phyloP scores from a whole-genome alignment of 2,329 filamentous ascomycete genomes.

The Aspergillus sp. region DNA sequence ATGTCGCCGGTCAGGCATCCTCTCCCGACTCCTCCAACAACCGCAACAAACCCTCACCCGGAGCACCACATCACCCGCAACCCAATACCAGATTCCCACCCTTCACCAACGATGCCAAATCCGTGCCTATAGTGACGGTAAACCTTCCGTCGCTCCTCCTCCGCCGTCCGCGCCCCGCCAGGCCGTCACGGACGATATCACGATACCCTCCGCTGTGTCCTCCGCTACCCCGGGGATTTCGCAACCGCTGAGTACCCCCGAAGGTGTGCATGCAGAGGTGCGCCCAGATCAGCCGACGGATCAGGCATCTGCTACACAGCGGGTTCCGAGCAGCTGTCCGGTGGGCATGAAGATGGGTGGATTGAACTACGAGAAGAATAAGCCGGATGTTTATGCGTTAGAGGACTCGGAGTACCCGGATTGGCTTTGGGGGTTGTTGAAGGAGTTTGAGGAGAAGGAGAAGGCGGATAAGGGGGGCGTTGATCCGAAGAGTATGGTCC shows the following conservation, averaged over 20 bases:
- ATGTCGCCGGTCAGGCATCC: constrained; percentile 30
- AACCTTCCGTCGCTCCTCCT: constrained; percentile 20
- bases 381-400: constrained; percentile 36
- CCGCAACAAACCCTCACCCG: constrained; percentile 22
- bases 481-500: constrained; percentile 32
- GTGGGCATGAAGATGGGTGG: constrained; percentile 35
- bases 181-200: constrained; percentile 21
- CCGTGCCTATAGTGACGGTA: constrained; percentile 27
- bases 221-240: constrained; percentile 34
- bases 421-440: constrained; percentile 40
- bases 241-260: constrained; percentile 34
- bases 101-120: constrained; percentile 23
- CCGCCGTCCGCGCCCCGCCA: constrained; percentile 27
- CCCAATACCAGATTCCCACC: constrained; percentile 11
- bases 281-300: constrained; percentile 21
- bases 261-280: constrained; percentile 21
- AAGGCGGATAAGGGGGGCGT: constrained; percentile 28
- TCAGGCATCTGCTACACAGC: constrained; percentile 11
- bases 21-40: constrained; percentile 26
- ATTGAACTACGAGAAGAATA: constrained; percentile 42
- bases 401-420: constrained; percentile 43
- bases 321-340: constrained; percentile 30
- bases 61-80: constrained; percentile 20
- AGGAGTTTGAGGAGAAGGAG: constrained; percentile 26
- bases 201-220: constrained; percentile 30